Evolutionary conservation across 2,329 filamentous ascomycete genomes (phyloP).

Genomic region (Didymella segeticola): DNA sequence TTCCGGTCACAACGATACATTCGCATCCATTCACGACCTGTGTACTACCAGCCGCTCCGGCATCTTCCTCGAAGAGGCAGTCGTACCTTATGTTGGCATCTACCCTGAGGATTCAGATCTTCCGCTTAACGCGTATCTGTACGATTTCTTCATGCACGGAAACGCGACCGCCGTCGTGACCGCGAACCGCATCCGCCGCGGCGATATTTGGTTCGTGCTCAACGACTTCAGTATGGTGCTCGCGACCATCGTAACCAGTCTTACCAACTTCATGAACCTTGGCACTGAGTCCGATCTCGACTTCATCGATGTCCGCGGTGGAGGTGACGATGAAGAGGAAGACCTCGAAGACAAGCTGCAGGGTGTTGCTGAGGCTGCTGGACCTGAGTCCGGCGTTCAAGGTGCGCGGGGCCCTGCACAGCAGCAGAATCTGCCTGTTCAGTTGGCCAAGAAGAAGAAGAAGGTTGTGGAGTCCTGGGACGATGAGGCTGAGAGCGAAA

Average conservation of each 20-base stretch:
- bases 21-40: constrained; percentile 70
- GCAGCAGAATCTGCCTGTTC: constrained; percentile 40
- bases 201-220: constrained; percentile 75
- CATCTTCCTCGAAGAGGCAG: constrained; percentile 76
- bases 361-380: constrained; percentile 31
- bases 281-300: constrained; percentile 54
- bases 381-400: constrained; percentile 28
- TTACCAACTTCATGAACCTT: constrained; percentile 64
- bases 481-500: constrained; percentile 45
- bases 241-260: constrained; percentile 73
- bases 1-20: constrained; percentile 71
- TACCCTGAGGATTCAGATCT: constrained; percentile 62
- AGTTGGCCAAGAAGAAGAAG: constrained; percentile 48
- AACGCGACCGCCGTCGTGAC: constrained; percentile 64
- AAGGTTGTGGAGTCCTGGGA: constrained; percentile 52
- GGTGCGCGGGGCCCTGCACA: constrained; percentile 30
- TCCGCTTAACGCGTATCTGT: constrained; percentile 71
- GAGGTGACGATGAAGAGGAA: constrained; percentile 59
- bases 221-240: constrained; percentile 71
- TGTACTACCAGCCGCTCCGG: constrained; percentile 69
- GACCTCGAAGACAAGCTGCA: constrained; percentile 51
- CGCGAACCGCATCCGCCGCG: constrained; percentile 70
- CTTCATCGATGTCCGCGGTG: constrained; percentile 60
- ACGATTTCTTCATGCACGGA: constrained; percentile 80
- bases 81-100: constrained; percentile 72